Conservation (phyloP, 768 basidiomycete genomes). For the Calocybe gangraenosa region DNA sequence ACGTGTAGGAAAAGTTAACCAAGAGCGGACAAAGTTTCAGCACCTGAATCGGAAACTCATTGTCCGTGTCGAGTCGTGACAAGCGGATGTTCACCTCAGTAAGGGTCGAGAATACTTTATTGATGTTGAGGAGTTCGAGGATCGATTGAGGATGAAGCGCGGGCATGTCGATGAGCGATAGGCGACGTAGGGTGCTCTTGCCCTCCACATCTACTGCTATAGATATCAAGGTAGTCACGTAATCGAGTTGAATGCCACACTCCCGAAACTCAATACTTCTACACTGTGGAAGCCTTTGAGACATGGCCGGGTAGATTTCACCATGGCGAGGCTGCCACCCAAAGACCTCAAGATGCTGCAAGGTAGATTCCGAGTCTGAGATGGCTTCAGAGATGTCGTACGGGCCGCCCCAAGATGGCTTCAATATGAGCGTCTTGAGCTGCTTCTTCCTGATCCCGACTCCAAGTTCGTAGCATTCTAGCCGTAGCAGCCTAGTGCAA, state of each 20-base stretch:
- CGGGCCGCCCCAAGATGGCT: not conserved
- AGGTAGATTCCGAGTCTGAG: not conserved
- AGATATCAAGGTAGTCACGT: not conserved
- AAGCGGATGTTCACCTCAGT: not conserved
- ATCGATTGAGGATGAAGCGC: not conserved
- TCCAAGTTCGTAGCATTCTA: constrained; percentile 4
- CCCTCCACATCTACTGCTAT: not conserved
- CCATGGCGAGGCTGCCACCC: not conserved
- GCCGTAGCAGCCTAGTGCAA: not conserved
- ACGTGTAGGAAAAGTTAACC: constrained; percentile 6
- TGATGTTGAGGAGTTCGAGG: constrained; percentile 1
- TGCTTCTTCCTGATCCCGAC: not conserved
- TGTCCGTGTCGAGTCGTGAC: not conserved
- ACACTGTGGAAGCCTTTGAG: not conserved
- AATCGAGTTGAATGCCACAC: not conserved
- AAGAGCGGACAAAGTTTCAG: constrained; percentile 3
- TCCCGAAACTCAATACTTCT: not conserved
- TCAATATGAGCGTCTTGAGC: not conserved
- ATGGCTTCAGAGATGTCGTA: not conserved
- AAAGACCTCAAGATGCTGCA: constrained; percentile 1
- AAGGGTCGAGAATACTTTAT: constrained; percentile 1
- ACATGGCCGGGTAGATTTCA: not conserved
- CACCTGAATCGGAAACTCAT: constrained; percentile 1
- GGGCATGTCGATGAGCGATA: constrained; percentile 1
- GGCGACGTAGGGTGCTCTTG: not conserved